Percentiles rank a stretch among this genome's conserved stretches.
phyloP scores from a whole-genome alignment of 768 basidiomycete genomes.

The Mycena capillaripes region DNA sequence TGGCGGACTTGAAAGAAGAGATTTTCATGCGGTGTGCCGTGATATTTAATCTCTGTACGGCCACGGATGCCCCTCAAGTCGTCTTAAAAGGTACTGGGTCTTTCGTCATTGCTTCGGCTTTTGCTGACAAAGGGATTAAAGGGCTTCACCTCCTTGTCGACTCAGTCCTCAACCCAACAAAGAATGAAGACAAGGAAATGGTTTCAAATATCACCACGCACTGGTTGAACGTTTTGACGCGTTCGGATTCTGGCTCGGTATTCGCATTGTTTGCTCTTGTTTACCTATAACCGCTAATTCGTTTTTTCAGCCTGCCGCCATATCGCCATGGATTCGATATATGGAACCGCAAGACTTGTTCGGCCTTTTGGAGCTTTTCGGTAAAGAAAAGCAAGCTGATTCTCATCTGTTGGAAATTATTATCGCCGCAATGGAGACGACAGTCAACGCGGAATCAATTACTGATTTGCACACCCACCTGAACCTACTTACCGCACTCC shows the following conservation, averaged over 20 bases:
- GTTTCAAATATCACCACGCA: constrained; percentile 55
- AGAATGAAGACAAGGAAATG: constrained; percentile 53
- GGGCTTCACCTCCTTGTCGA: constrained; percentile 59
- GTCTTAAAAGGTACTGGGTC: constrained; percentile 56
- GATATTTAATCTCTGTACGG: constrained; percentile 53
- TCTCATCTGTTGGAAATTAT: constrained; percentile 51
- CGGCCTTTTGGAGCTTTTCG: constrained; percentile 57
- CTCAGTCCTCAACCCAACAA: constrained; percentile 52
- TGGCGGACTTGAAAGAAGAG: constrained; percentile 54
- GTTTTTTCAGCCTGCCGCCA: constrained; percentile 41
- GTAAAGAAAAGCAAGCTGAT: constrained; percentile 25
- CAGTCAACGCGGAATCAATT: constrained; percentile 42
- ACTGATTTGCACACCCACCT: constrained; percentile 47
- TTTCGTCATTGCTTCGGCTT: not conserved
- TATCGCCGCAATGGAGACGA: constrained; percentile 49
- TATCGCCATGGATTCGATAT: constrained; percentile 70
- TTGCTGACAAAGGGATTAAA: constrained; percentile 40
- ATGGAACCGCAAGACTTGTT: constrained; percentile 59
- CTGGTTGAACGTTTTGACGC: constrained; percentile 53
- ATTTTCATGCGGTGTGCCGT: constrained; percentile 50
- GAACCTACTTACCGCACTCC: constrained; percentile 55
- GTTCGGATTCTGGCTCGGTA: constrained; percentile 34
- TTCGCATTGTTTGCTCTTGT: not conserved
- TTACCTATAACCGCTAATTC: constrained; percentile 2
- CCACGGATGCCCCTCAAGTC: constrained; percentile 38